Base-by-base conservation (phyloP, 257 asterid genomes). In the Jaltomata sinuosa region DNA sequence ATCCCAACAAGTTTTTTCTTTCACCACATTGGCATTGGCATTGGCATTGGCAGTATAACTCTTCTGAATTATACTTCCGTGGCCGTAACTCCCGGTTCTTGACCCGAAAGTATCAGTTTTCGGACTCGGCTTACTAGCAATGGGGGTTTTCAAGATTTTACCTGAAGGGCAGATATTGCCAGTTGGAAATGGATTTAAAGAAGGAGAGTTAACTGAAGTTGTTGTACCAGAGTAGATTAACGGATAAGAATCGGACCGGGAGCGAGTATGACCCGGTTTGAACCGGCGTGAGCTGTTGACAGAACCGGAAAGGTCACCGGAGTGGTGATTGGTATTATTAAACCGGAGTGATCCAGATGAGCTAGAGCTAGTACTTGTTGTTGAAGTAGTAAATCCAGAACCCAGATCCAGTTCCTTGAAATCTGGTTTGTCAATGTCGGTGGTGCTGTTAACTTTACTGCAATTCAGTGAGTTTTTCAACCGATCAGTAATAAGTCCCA, bases 131-230 rank as follows among this genome's bases (percentile, higher is more conserved):
- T 89, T 54, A 47, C 76, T 83, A 11, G 94, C 89, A 93, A 90
- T 88, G 1, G 91, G 92, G 36, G 94, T 84, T 65, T 91, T 93
- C 80, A 90, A 6, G 47, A 91, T 53, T 91, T 92, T 85, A 72
- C 97, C 95, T 0, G 97, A 89, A 47, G 94, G 94, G 90, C 93
- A 93, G 81, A 93, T 93, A 85, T 93, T 93, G 52, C 97, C 97
- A 38, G 90, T 80, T 10, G 97, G 97, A 21, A 89, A 85, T 76
- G 89, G 90, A 83, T 86, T 91, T 27, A 65, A 47, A 21, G 92
- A 50, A 4, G 93, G 92, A 2, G 96, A 90, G 71, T 88, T 87
- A 14, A 88, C 90, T 34, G 93, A 88, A 11, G 90, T 87, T 68
- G 86, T 88, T 8, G 89, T 88, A 10, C 90, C 86, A 18, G 92